phyloP scores from a whole-genome alignment of 179 eudicot genomes.

The Silene noctiflora region DNA sequence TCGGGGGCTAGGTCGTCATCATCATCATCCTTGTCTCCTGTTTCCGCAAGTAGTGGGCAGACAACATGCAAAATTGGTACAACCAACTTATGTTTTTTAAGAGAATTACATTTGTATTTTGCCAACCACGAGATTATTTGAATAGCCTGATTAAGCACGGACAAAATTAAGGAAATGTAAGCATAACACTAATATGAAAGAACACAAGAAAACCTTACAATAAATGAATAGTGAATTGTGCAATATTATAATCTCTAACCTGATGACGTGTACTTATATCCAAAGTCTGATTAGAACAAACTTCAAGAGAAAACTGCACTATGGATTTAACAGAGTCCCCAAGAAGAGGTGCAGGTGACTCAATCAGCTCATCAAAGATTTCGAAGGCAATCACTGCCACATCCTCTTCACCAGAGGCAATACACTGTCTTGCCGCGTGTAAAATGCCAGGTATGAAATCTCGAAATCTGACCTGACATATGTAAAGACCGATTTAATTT shows the following conservation, averaged over 20 bases:
- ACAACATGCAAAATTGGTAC: slow-evolving; percentile 77
- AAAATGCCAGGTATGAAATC: slow-evolving; percentile 95
- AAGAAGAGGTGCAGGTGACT: slow-evolving; percentile 97
- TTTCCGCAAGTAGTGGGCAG: slow-evolving; percentile 88
- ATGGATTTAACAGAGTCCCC: slow-evolving; percentile 95
- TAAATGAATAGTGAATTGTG: neutral
- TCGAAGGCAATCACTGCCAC: slow-evolving; percentile 94
- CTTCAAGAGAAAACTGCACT: slow-evolving; percentile 97
- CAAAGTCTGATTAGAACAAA: slow-evolving; percentile 73
- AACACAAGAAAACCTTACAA: neutral
- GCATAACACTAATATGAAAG: neutral
- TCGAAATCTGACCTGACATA: slow-evolving; percentile 69
- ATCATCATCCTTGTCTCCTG: slow-evolving; percentile 61
- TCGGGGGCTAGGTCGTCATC: slow-evolving; percentile 96
- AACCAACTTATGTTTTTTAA: slow-evolving; percentile 88
- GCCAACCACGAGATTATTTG: slow-evolving; percentile 99
- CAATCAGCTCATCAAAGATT: slow-evolving; percentile 97
- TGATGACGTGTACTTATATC: slow-evolving; percentile 90
- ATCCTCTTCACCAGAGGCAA: slow-evolving; percentile 94
- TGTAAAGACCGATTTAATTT: neutral
- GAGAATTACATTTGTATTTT: slow-evolving; percentile 81
- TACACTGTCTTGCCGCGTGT: slow-evolving; percentile 89
- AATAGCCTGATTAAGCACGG: slow-evolving; percentile 54
- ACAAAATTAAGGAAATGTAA: slow-evolving; percentile 5
- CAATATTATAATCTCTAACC: slow-evolving; percentile 36